Conservation (phyloP, 345 rosid genomes). For the Gossypium thurberi region DNA sequence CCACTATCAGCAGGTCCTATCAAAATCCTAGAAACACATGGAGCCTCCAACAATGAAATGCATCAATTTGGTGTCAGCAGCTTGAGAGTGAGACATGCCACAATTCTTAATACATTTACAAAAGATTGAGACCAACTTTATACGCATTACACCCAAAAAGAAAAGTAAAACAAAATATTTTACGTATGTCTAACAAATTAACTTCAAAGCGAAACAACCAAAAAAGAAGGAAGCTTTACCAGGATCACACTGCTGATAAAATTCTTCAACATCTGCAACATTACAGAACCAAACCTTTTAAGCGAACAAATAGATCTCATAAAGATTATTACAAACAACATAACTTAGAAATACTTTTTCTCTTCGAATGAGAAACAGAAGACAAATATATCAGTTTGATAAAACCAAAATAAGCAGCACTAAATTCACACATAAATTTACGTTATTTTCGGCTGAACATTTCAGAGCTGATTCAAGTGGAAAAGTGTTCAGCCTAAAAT, state of each 20-base stretch:
- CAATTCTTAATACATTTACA: neutral
- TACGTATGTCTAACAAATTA: too few species aligned
- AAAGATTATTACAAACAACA: neutral
- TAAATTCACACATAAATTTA: neutral
- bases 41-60: neutral
- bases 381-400: neutral
- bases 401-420: neutral
- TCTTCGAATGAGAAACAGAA: neutral
- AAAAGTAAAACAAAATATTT: neutral
- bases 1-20: neutral
- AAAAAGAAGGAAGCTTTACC: conserved; percentile 33
- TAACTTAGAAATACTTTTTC: neutral
- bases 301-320: conserved; percentile 1
- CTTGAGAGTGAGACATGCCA: neutral
- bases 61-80: neutral
- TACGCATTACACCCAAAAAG: neutral
- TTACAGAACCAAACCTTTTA: conserved; percentile 9
- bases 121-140: neutral
- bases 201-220: neutral
- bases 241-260: conserved; percentile 63
- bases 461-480: neutral
- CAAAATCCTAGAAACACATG: neutral
- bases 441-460: neutral
- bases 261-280: conserved; percentile 56
- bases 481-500: neutral